Conservation (phyloP, 345 rosid genomes). For the Aquilaria yunnanensis region DNA sequence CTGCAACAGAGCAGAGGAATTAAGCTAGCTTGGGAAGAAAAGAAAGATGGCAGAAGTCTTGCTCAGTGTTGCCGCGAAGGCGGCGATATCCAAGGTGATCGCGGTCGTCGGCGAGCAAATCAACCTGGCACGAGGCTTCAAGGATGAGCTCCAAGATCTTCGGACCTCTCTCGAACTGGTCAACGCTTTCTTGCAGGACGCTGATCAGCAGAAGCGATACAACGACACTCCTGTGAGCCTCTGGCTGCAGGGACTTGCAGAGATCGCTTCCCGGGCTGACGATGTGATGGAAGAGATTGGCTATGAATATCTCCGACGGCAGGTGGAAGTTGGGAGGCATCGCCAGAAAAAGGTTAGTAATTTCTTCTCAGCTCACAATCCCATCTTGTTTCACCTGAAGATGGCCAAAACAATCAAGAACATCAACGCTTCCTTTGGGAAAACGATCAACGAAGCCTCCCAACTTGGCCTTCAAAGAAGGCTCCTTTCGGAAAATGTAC, state of each 20-base stretch:
- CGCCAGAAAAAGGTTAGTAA: slow-evolving; percentile 3
- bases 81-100: background rate
- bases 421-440: background rate
- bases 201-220: slow-evolving; percentile 10
- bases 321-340: slow-evolving; percentile 1
- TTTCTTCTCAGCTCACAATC: slow-evolving; percentile 7
- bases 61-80: background rate
- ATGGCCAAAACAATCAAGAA: slow-evolving; percentile 7
- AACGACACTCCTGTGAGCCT: background rate
- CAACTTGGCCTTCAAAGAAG: slow-evolving; percentile 4
- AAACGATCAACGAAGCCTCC: background rate
- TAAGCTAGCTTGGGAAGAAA: too few species aligned
- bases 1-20: too few species aligned
- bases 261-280: slow-evolving; percentile 14
- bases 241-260: slow-evolving; percentile 18
- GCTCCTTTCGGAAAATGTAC: too few species aligned
- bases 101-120: background rate
- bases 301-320: slow-evolving; percentile 3
- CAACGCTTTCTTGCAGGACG: slow-evolving; percentile 21
- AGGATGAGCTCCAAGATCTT: background rate
- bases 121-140: slow-evolving; percentile 3
- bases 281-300: slow-evolving; percentile 20
- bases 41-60: slow-evolving; percentile 1
- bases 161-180: background rate
- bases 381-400: background rate